A percentile compares a stretch with the other conserved stretches of the same genome.
Evolutionary conservation across 164 flowering plant species (phyloP).

Genomic region (Malania oleifera): DNA sequence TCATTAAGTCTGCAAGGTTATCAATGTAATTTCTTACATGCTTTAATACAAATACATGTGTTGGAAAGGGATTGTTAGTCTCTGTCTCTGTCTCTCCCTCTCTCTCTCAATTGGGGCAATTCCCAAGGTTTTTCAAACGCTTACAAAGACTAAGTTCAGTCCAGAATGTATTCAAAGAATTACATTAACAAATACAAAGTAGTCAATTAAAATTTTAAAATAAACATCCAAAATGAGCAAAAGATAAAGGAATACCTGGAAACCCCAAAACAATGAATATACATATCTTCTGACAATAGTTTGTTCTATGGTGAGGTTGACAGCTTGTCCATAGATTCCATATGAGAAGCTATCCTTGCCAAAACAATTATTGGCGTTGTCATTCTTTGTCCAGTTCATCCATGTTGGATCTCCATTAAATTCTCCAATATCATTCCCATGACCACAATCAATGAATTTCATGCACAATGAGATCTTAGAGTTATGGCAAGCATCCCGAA

Average conservation of each 20-base stretch:
- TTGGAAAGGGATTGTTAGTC: too few species aligned
- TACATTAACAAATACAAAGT: too few species aligned
- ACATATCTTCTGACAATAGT: conserved; percentile 48
- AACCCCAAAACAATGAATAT: conserved; percentile 89
- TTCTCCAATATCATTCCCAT: conserved; percentile 16
- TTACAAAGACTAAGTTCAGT: too few species aligned
- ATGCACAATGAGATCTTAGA: conserved; percentile 22
- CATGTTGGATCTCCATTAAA: conserved; percentile 2
- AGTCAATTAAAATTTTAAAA: too few species aligned
- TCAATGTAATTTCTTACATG: too few species aligned
- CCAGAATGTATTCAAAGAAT: too few species aligned
- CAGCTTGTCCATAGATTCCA: conserved; percentile 68
- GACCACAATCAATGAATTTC: conserved; percentile 66
- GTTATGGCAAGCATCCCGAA: conserved; percentile 54
- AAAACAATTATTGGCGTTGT: conserved; percentile 44
- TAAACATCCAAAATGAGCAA: too few species aligned
- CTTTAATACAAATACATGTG: too few species aligned
- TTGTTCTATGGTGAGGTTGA: conserved; percentile 41
- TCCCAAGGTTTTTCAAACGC: too few species aligned
- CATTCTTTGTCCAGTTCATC: conserved; percentile 32
- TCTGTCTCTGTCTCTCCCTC: too few species aligned
- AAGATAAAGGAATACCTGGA: conserved; percentile 83
- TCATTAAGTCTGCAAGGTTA: too few species aligned
- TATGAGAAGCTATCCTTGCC: conserved; percentile 28
- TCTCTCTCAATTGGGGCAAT: too few species aligned